A percentile compares a stretch with the other conserved stretches of the same genome.
Evolutionary conservation across 352 stramenopile genomes (phyloP).

Genomic region (Globisporangium nodosum): DNA sequence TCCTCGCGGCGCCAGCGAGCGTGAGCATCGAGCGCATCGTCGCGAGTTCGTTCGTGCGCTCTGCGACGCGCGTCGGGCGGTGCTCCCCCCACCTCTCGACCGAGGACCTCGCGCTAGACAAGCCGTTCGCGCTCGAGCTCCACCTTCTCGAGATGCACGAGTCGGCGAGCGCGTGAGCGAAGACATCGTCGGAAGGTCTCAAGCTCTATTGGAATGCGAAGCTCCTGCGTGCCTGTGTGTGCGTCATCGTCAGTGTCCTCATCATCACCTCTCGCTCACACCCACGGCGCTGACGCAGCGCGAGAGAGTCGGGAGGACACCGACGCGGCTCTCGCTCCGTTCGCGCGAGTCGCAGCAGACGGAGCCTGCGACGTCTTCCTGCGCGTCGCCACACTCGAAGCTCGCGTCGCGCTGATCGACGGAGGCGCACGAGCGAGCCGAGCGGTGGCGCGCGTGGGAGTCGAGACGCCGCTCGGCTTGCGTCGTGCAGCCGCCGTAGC

Average conservation of each 20-base stretch:
- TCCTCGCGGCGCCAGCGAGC: conserved; percentile 44
- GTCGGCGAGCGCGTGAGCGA: neutral
- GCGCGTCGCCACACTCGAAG: conserved; percentile 2
- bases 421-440: neutral
- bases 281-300: conserved; percentile 10
- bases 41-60: conserved; percentile 2
- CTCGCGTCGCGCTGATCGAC: conserved; percentile 7
- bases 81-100: conserved; percentile 57
- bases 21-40: conserved; percentile 23
- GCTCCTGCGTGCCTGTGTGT: neutral
- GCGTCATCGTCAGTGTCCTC: neutral
- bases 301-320: conserved; percentile 7
- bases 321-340: neutral
- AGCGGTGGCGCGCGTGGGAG: neutral
- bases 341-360: neutral
- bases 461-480: conserved; percentile 33
- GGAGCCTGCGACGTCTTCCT: neutral
- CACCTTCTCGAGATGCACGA: conserved; percentile 17
- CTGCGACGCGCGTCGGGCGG: conserved; percentile 21
- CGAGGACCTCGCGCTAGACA: conserved; percentile 43
- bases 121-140: conserved; percentile 39
- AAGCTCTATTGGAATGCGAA: neutral
- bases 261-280: neutral
- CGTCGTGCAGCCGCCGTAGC: neutral
- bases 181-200: neutral